Evolutionary conservation across 2,329 filamentous ascomycete genomes (phyloP), one percentile per base, ranked within the genome.

Genomic region (Fusarium newnesense): DNA sequence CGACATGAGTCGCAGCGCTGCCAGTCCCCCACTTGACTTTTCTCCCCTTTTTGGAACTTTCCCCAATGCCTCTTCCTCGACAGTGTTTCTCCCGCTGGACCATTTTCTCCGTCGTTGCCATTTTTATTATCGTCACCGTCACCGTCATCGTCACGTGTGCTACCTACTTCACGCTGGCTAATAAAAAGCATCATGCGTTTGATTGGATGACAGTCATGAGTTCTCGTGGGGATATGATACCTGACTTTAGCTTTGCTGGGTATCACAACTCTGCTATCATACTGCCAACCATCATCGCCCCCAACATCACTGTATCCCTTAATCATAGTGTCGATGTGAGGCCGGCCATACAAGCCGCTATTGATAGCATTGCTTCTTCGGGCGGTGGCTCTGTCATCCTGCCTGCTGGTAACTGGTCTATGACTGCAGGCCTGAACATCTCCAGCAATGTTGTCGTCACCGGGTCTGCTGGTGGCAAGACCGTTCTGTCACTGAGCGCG

Each of bases 211-310:
- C 28, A 15, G 56, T 76, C 15, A 44, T 34, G 19, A 74, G 24
- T 12, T 12, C 49, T 26, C 59, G 53, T 3, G 75, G 73, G 2
- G 75, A 76, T 32, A n/a, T 43, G 1, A 21, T 77, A 4, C 75
- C 75, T 3, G 75, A 77, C 39, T 77, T 77, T 13, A 77, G 75
- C 26, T 77, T 57, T 54, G 56, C 69, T 18, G 75, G 75, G 0
- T 77, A 77, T 19, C 75, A 65, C 19, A 61, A 50, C 21, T 77
- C 75, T 3, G 63, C 73, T 8, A 60, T 52, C 15, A 65, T 61
- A 37, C 24, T 77, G 7, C 75, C 73, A 7, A n/a, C 5, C 2
- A 9, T 37, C 13, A 2, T 15, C 11, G 26, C 26, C 2, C 30
- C 47, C 1, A 67, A 50, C 4, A 40, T 69, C n/a, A 67, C 47